Evolutionary conservation across 2,329 filamentous ascomycete genomes (phyloP).

Genomic region (Pseudogymnoascus sp.): DNA sequence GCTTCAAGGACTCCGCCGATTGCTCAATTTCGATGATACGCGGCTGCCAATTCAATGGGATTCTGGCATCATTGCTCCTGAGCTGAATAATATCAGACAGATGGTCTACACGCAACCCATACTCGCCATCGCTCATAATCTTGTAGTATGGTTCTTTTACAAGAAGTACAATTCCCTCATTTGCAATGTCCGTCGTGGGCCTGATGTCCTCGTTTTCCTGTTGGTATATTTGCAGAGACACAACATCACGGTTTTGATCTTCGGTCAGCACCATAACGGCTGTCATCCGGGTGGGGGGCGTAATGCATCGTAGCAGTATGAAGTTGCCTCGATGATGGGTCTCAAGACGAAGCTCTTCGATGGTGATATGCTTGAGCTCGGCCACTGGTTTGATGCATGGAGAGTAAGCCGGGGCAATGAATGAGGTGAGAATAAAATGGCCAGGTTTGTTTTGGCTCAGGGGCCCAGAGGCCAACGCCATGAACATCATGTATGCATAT

Average conservation of each 20-base stretch:
- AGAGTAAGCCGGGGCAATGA: constrained; percentile 12
- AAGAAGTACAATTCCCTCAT: constrained; percentile 28
- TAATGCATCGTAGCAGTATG: constrained; percentile 20
- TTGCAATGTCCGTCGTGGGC: constrained; percentile 29
- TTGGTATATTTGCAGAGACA: constrained; percentile 34
- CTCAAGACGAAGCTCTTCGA: constrained; percentile 29
- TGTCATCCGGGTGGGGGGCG: constrained; percentile 20
- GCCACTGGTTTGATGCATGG: constrained; percentile 13
- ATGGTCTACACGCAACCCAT: constrained; percentile 45
- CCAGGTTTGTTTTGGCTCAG: background rate
- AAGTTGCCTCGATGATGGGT: constrained; percentile 35
- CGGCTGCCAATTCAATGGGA: constrained; percentile 36
- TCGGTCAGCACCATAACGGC: constrained; percentile 24
- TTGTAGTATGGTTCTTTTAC: constrained; percentile 50
- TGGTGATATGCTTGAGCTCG: constrained; percentile 18
- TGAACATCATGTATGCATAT: background rate
- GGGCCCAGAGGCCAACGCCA: background rate
- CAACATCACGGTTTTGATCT: constrained; percentile 18
- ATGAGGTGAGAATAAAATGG: background rate
- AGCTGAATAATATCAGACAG: constrained; percentile 40
- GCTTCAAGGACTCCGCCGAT: constrained; percentile 14
- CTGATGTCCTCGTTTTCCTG: constrained; percentile 31
- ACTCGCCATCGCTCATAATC: constrained; percentile 30
- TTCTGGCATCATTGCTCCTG: constrained; percentile 27
- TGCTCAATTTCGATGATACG: constrained; percentile 20